These are phyloP conservation scores for Phytophthora pisi DNA, from an alignment of 352 stramenopile species.

Conservation along the genomic window DNA sequence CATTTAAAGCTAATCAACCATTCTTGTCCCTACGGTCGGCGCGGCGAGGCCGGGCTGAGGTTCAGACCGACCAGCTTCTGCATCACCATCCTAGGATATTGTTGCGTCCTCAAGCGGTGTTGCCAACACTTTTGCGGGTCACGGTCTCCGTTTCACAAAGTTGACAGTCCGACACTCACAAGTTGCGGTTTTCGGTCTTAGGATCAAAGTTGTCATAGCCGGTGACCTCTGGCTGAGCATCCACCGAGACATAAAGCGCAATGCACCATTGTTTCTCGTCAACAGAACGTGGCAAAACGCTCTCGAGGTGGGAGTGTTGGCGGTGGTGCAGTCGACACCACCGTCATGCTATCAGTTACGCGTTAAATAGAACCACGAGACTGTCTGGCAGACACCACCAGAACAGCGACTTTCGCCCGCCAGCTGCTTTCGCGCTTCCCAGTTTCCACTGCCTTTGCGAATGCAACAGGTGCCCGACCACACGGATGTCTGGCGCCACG, in stretches of 20 bases:
- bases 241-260: no score
- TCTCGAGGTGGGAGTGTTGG: neutral
- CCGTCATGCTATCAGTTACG: neutral
- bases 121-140: constrained; percentile 30
- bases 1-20: constrained; percentile 31
- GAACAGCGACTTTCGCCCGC: neutral
- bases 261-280: no score
- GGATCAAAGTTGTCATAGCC: no score
- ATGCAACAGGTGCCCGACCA: neutral
- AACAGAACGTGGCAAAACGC: no score
- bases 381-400: constrained; percentile 1
- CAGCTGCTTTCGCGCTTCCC: neutral
- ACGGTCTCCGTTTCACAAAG: constrained; percentile 2
- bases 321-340: neutral
- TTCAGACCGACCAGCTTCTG: constrained; percentile 30
- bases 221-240: no score
- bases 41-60: neutral
- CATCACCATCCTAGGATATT: constrained; percentile 21
- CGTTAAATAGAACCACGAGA: neutral
- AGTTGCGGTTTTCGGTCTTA: no score
- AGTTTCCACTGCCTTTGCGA: neutral
- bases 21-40: constrained; percentile 15
- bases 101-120: constrained; percentile 10
- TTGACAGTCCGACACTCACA: neutral
- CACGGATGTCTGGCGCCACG: constrained; percentile 3